A percentile compares a stretch with the other conserved stretches of the same genome.
Conservation (phyloP, 73 alveolate genomes). For the Paramecium biaurelia region DNA sequence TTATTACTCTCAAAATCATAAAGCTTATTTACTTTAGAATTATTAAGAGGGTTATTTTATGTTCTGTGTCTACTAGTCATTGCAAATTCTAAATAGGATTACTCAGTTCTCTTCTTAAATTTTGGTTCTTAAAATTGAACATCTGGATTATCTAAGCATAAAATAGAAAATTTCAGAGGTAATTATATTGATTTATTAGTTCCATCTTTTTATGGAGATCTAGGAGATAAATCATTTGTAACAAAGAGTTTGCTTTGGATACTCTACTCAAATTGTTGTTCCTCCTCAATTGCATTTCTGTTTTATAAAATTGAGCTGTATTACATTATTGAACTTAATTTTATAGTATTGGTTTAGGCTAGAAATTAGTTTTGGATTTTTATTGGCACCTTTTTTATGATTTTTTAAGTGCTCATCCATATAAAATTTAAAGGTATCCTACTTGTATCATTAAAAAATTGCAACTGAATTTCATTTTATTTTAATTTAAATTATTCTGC, state of each 20-base stretch:
- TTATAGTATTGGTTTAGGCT: neutral
- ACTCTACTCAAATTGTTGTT: neutral
- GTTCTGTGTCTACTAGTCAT: neutral
- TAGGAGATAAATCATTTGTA: neutral
- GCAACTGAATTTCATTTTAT: neutral
- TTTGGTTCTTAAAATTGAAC: conserved; percentile 12
- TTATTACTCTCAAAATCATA: neutral
- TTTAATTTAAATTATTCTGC: neutral
- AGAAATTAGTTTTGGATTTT: neutral
- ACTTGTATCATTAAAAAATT: neutral
- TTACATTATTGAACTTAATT: neutral
- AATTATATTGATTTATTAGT: neutral
- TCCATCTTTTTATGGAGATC: neutral
- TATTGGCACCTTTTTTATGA: neutral
- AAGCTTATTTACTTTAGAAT: neutral
- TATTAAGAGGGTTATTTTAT: neutral
- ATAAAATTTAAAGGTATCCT: neutral
- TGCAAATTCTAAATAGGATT: neutral
- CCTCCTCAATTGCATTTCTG: neutral
- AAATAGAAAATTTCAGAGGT: conserved; percentile 13
- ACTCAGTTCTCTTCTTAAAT: neutral
- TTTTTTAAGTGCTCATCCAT: neutral
- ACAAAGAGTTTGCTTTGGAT: neutral
- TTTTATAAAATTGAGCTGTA: neutral
- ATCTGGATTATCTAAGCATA: neutral